Evolutionary conservation across 2,329 filamentous ascomycete genomes (phyloP).

Genomic region (Nakataea oryzae): DNA sequence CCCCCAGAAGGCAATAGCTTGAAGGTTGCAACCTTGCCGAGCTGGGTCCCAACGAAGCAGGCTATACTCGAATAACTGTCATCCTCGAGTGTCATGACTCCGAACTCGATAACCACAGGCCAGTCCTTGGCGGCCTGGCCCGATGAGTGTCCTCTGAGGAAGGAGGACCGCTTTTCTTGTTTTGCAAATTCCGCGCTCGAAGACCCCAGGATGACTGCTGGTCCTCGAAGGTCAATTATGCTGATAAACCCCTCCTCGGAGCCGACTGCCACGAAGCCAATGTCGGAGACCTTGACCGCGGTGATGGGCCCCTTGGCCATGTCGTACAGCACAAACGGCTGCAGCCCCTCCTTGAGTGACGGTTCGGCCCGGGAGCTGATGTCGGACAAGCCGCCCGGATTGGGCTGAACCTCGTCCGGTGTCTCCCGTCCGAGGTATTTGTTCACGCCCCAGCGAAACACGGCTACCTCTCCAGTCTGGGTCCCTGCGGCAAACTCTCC

Average conservation of each 20-base stretch:
- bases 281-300: slow-evolving; percentile 74
- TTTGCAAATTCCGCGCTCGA: slow-evolving; percentile 65
- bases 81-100: slow-evolving; percentile 85
- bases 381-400: slow-evolving; percentile 61
- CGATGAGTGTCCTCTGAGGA: slow-evolving; percentile 46
- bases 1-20: slow-evolving; percentile 73
- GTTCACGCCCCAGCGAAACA: slow-evolving; percentile 86
- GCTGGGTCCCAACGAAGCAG: slow-evolving; percentile 81
- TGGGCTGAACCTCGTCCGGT: slow-evolving; percentile 37
- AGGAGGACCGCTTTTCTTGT: slow-evolving; percentile 64
- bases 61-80: slow-evolving; percentile 92
- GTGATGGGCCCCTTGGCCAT: slow-evolving; percentile 75
- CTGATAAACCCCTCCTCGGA: slow-evolving; percentile 74
- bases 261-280: slow-evolving; percentile 82
- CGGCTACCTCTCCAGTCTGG: slow-evolving; percentile 68
- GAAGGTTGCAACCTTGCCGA: slow-evolving; percentile 78
- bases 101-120: slow-evolving; percentile 78
- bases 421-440: slow-evolving; percentile 54
- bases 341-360: slow-evolving; percentile 51
- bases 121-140: slow-evolving; percentile 48
- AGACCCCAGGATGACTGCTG: slow-evolving; percentile 68
- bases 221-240: slow-evolving; percentile 81
- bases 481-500: slow-evolving; percentile 81
- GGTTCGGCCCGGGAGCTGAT: slow-evolving; percentile 65
- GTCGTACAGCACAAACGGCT: slow-evolving; percentile 73